These are phyloP conservation scores for Cercophora sp. DNA, from an alignment of 495 filamentous ascomycete species.

Conservation along the genomic window DNA sequence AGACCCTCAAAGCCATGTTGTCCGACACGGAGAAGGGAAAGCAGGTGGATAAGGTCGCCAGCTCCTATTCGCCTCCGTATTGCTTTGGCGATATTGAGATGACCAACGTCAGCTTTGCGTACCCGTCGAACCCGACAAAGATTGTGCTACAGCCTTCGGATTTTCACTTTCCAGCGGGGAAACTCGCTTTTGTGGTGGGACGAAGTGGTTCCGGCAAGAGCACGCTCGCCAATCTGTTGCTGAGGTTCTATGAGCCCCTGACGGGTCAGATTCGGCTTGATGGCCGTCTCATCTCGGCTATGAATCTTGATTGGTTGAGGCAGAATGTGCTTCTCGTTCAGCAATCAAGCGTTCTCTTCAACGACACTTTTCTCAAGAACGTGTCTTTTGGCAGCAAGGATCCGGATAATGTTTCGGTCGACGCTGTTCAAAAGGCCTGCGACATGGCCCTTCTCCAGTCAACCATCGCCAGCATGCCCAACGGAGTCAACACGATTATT, in stretches of 20 bases:
- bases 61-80: slow-evolving; percentile 15
- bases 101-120: slow-evolving; percentile 73
- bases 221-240: slow-evolving; percentile 75
- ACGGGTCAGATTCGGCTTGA: slow-evolving; percentile 69
- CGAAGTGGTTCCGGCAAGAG: slow-evolving; percentile 91
- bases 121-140: slow-evolving; percentile 68
- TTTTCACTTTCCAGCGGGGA: slow-evolving; percentile 66
- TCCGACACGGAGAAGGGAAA: slow-evolving; percentile 9
- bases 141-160: slow-evolving; percentile 52
- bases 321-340: slow-evolving; percentile 79
- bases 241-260: slow-evolving; percentile 67
- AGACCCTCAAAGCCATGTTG: slow-evolving; percentile 49
- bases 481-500: slow-evolving; percentile 70
- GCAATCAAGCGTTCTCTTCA: slow-evolving; percentile 79
- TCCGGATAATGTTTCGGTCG: slow-evolving; percentile 41
- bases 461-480: slow-evolving; percentile 66
- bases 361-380: slow-evolving; percentile 74
- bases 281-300: slow-evolving; percentile 52
- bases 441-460: slow-evolving; percentile 66
- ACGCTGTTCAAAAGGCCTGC: slow-evolving; percentile 56
- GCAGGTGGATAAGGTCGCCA: slow-evolving; percentile 23
- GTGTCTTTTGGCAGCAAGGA: slow-evolving; percentile 68
- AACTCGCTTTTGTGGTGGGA: slow-evolving; percentile 80
- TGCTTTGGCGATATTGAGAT: slow-evolving; percentile 68
- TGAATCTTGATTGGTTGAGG: slow-evolving; percentile 72